Conservation (phyloP, 1,284 basidiomycete genomes). For the Melampsora abietis-canadensis region DNA sequence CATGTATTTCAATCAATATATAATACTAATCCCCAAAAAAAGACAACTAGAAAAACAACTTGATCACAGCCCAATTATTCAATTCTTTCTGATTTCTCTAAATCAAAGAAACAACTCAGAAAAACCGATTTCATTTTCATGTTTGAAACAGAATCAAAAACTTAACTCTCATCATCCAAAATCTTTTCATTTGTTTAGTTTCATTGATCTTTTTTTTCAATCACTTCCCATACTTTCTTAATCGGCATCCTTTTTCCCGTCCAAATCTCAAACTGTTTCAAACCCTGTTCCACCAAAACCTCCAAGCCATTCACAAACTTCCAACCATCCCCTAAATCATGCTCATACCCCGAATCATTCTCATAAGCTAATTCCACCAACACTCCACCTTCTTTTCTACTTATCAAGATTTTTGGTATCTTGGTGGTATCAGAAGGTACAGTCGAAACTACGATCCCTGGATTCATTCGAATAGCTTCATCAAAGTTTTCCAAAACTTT, state of each 20-base stretch:
- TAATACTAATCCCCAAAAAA: too few relatives aligned
- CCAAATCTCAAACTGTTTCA: constrained; percentile 78
- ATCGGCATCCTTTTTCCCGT: constrained; percentile 56
- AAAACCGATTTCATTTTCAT: too few relatives aligned
- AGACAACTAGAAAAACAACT: neutral
- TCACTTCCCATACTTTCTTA: constrained; percentile 34
- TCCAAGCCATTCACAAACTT: constrained; percentile 71
- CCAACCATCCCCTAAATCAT: constrained; percentile 65
- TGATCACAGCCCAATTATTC: neutral
- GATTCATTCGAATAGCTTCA: constrained; percentile 51
- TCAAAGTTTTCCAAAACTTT: constrained; percentile 56
- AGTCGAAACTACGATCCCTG: constrained; percentile 56
- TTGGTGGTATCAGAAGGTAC: neutral
- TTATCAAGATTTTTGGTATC: constrained; percentile 59
- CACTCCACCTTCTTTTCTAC: constrained; percentile 59
- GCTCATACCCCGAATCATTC: constrained; percentile 62
- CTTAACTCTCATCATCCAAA: too few relatives aligned
- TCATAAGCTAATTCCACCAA: constrained; percentile 89
- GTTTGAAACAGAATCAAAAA: neutral
- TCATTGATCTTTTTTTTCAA: constrained; percentile 21
- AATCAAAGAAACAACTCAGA: too few relatives aligned
- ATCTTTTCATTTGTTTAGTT: too few relatives aligned
- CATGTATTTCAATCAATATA: too few relatives aligned
- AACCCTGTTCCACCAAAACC: constrained; percentile 80
- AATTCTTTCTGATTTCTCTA: neutral